Evolutionary conservation across 345 rosid genomes (phyloP).

Genomic region (Cardamine resedifolia): DNA sequence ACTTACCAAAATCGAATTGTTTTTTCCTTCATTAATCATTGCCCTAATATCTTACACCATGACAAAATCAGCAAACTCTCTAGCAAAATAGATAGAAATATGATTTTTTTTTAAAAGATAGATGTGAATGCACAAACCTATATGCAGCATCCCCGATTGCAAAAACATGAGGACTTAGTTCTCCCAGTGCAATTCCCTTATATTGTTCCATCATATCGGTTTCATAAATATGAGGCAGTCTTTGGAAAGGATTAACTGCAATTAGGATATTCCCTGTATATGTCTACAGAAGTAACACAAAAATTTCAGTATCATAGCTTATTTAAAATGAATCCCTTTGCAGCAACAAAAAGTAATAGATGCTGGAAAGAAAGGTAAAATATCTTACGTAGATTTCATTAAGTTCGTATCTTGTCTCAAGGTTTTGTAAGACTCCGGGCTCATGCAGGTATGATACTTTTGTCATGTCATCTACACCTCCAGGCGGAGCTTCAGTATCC

Average conservation of each 20-base stretch:
- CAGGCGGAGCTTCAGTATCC: constrained; percentile 84
- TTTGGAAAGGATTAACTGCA: constrained; percentile 92
- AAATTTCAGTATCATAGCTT: constrained; percentile 27
- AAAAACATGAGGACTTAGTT: constrained; percentile 93
- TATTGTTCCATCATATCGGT: constrained; percentile 97
- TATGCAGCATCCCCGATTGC: constrained; percentile 93
- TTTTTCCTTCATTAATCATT: constrained; percentile 86
- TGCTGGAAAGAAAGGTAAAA: constrained; percentile 12
- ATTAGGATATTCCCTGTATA: constrained; percentile 89
- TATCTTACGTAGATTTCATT: constrained; percentile 80
- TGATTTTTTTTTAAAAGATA: background rate
- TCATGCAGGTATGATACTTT: constrained; percentile 91
- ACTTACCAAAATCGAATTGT: constrained; percentile 91
- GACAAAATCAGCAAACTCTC: constrained; percentile 34
- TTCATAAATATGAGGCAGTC: constrained; percentile 86
- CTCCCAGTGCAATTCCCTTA: constrained; percentile 76
- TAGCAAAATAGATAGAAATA: background rate
- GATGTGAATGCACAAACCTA: constrained; percentile 47
- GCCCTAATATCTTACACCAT: constrained; percentile 52
- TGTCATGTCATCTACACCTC: constrained; percentile 97
- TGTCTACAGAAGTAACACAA: constrained; percentile 51
- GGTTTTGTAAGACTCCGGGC: constrained; percentile 82
- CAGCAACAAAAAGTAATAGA: constrained; percentile 19
- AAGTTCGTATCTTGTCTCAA: constrained; percentile 79
- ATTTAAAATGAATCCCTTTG: constrained; percentile 21